Evolutionary conservation across 2,329 filamentous ascomycete species (phyloP).

Genomic region (Chaetomiaceae sp.): DNA sequence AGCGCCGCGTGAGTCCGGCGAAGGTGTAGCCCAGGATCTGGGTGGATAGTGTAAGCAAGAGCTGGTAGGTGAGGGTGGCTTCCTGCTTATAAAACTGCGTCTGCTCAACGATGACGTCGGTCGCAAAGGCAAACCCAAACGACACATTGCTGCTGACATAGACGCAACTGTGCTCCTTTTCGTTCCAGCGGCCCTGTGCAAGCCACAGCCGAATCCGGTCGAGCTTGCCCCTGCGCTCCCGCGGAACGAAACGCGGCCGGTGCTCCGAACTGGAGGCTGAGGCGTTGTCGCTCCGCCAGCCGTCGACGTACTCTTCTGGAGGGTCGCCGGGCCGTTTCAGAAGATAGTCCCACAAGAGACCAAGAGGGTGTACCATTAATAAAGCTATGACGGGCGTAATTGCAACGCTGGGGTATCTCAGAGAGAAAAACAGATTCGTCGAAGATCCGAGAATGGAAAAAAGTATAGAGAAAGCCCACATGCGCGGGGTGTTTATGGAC

Average conservation of each 20-base stretch:
- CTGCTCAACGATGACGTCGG: conserved; percentile 86
- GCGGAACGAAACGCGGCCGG: conserved; percentile 16
- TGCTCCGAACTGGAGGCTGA: conserved; percentile 20
- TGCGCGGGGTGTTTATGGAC: conserved; percentile 83
- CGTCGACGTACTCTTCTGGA: conserved; percentile 45
- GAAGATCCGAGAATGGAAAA: conserved; percentile 79
- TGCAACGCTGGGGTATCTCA: conserved; percentile 84
- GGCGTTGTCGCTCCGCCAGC: conserved; percentile 28
- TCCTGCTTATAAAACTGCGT: conserved; percentile 85
- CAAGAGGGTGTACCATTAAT: conserved; percentile 78
- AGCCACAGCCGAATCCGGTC: conserved; percentile 64
- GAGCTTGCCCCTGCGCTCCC: conserved; percentile 31
- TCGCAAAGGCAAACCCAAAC: conserved; percentile 85
- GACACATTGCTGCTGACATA: conserved; percentile 88
- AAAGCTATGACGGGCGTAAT: conserved; percentile 86
- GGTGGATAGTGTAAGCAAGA: conserved; percentile 78
- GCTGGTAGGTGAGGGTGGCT: conserved; percentile 69
- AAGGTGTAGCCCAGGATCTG: conserved; percentile 85
- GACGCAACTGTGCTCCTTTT: conserved; percentile 84
- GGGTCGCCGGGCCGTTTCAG: conserved; percentile 61
- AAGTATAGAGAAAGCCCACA: conserved; percentile 77
- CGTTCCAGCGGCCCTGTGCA: conserved; percentile 77
- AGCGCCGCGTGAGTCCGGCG: conserved; percentile 74
- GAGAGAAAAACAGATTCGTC: conserved; percentile 82
- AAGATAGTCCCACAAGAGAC: conserved; percentile 70